Evolutionary conservation across 164 flowering plant genomes (phyloP), one percentile per base, ranked within the genome.

Genomic region (Stephania yunnanensis): DNA sequence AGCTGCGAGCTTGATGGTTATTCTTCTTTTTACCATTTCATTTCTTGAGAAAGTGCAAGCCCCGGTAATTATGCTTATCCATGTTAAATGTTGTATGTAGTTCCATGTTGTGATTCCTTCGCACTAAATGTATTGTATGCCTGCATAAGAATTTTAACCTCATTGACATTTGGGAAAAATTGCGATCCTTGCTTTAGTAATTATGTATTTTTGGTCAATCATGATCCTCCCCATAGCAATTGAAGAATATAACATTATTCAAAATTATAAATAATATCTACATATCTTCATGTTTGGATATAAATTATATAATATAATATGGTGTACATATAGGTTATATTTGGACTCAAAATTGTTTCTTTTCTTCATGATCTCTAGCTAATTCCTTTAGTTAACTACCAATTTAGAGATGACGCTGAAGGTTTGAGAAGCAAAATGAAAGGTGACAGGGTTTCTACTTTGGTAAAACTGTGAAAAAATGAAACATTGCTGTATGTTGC

Each of bases 21-120:
- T 36, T 36, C 42, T 4, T 36, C 4, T 36, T 36, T 2, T 36
- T 36, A 36, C 42, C 42, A 2, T 4, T 36, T 36, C 84, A 71
- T 82, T 86, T 46, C 81, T 93, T 94, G 95, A 96, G 13, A 91
- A 86, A 79, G 91, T 89, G 55, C 89, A 72, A 80, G 97, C 91
- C 50, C 90, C 87, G 98, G 98, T 94, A 80, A 45, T 65, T 73
- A 3, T 52, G 76, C 36, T 20, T 7, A 19, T 71, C 44, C 42
- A 15, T 22, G 74, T 11, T 7, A 0, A 61, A 20, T 61, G 12
- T 22, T 73, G 10, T 36, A 36, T 36, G 42, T 36, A 36, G 42
- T 36, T 36, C 42, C 42, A 4, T 36, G 42, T 2, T 36, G 42
- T 36, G 42, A 36, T 36, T 36, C 42, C 2, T 36, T 36, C 25